Evolutionary conservation across 148 eudicot species (phyloP).

Genomic region (Cornus kousa): DNA sequence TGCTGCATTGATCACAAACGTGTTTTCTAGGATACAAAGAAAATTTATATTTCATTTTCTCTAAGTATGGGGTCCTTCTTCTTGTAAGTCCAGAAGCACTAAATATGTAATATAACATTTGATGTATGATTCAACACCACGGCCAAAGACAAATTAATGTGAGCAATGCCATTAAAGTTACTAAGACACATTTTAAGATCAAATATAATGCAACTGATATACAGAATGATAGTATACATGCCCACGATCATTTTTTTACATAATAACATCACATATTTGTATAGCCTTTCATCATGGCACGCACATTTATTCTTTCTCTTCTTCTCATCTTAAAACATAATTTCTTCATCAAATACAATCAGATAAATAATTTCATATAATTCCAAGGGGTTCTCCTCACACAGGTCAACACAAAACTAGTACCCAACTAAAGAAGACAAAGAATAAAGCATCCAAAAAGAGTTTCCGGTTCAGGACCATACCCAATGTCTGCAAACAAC

Average conservation of each 20-base stretch:
- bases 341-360: neutral
- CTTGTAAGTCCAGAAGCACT: neutral
- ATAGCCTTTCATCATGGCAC: neutral
- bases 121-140: slow-evolving; percentile 5
- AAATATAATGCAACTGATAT: neutral
- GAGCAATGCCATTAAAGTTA: neutral
- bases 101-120: neutral
- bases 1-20: neutral
- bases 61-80: neutral
- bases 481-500: neutral
- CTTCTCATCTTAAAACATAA: neutral
- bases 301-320: neutral
- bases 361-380: too few relatives aligned
- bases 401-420: neutral
- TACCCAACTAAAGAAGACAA: neutral
- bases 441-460: neutral
- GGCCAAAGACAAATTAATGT: neutral
- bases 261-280: neutral
- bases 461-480: neutral
- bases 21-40: neutral
- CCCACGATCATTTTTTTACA: neutral
- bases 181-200: neutral
- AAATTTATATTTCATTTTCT: neutral
- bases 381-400: neutral
- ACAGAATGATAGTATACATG: neutral